Evolutionary conservation across 2,329 filamentous ascomycete genomes (phyloP).

Genomic region (Sarocladiaceae sp.): DNA sequence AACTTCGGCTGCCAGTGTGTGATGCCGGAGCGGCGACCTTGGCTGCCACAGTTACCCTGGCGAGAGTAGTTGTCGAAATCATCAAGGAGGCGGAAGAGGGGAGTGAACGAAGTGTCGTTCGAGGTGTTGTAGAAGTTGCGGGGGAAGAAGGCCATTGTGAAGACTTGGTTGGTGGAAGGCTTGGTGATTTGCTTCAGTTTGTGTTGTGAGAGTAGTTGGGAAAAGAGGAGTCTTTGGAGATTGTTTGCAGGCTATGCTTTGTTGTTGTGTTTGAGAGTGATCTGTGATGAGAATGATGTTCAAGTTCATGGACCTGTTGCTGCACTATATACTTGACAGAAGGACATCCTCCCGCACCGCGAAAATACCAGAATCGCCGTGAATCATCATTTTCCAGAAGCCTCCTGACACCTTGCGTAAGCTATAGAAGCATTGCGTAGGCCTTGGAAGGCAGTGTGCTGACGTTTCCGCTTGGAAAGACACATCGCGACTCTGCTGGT

Average conservation of each 20-base stretch:
- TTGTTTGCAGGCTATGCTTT: slow-evolving; percentile 18
- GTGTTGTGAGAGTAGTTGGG: slow-evolving; percentile 19
- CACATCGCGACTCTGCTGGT: slow-evolving; percentile 8
- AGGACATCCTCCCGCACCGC: background rate
- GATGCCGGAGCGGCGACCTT: slow-evolving; percentile 23
- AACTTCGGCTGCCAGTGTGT: slow-evolving; percentile 69
- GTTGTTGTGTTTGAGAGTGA: background rate
- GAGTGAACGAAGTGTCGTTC: slow-evolving; percentile 38
- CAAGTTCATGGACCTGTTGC: background rate
- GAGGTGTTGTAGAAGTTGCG: slow-evolving; percentile 37
- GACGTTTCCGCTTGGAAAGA: slow-evolving; percentile 14
- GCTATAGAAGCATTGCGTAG: slow-evolving; percentile 9
- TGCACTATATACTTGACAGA: slow-evolving; percentile 24
- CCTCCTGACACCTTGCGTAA: slow-evolving; percentile 12
- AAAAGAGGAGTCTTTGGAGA: slow-evolving; percentile 13
- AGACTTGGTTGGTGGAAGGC: slow-evolving; percentile 14
- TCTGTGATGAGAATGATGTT: background rate
- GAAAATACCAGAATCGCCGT: slow-evolving; percentile 4
- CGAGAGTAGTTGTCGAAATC: slow-evolving; percentile 54
- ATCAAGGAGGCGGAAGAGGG: slow-evolving; percentile 59
- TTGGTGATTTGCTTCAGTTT: slow-evolving; percentile 21
- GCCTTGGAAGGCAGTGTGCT: slow-evolving; percentile 10
- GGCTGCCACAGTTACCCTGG: slow-evolving; percentile 21
- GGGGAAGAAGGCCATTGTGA: slow-evolving; percentile 56
- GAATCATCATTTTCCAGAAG: slow-evolving; percentile 10